Conservation (phyloP, 768 basidiomycete species). For the Suillus placidus region DNA sequence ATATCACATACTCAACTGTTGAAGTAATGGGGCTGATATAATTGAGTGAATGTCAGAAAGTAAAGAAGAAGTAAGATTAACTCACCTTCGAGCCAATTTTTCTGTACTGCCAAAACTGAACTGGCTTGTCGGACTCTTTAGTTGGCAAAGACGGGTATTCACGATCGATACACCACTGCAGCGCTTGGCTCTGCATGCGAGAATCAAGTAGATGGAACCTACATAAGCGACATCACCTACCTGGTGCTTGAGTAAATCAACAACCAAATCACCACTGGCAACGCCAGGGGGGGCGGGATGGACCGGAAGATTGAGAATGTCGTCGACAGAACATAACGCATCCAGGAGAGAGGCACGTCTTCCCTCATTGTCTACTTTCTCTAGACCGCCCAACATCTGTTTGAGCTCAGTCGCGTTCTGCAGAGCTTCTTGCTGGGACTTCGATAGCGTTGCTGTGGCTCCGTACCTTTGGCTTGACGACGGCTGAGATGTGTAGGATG, state of each 20-base stretch:
- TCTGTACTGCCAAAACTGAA: slow-evolving; percentile 87
- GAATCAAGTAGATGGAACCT: neutral
- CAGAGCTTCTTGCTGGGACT: slow-evolving; percentile 47
- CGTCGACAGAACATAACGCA: slow-evolving; percentile 64
- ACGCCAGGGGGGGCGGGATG: slow-evolving; percentile 75
- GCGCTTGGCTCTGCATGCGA: slow-evolving; percentile 65
- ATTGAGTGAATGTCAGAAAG: neutral
- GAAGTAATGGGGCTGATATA: slow-evolving; percentile 59
- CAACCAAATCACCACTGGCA: slow-evolving; percentile 62
- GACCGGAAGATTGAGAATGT: slow-evolving; percentile 70
- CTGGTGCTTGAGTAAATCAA: slow-evolving; percentile 84
- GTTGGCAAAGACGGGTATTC: slow-evolving; percentile 80
- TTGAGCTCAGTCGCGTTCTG: slow-evolving; percentile 68
- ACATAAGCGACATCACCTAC: slow-evolving; percentile 36
- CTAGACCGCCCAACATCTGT: slow-evolving; percentile 64
- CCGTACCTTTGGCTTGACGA: slow-evolving; percentile 22
- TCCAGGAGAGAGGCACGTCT: slow-evolving; percentile 74
- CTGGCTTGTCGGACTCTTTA: slow-evolving; percentile 66
- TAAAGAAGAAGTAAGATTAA: neutral
- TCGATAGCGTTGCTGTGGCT: slow-evolving; percentile 22
- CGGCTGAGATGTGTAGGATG: slow-evolving; percentile 15
- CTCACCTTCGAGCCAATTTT: slow-evolving; percentile 58
- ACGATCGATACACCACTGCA: slow-evolving; percentile 82
- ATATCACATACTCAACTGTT: slow-evolving; percentile 52
- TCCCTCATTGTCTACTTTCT: slow-evolving; percentile 78